phyloP scores from a whole-genome alignment of 371 early-diverging fungal species.

The Mucor circinelloides region DNA sequence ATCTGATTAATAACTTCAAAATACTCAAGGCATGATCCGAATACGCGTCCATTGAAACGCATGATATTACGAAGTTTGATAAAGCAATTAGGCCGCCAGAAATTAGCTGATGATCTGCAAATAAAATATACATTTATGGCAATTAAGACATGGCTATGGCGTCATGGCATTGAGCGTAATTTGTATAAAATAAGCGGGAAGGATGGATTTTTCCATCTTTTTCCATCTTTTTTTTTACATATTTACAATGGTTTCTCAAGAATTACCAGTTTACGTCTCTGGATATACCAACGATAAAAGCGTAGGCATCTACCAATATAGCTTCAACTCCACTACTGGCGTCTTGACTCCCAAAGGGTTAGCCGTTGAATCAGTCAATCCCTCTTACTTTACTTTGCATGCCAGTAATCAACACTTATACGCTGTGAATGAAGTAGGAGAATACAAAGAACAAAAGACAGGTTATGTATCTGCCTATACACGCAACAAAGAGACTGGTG shows the following conservation, averaged over 20 bases:
- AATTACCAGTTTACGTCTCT: slow-evolving; percentile 39
- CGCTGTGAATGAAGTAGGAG: slow-evolving; percentile 33
- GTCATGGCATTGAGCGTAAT: neutral
- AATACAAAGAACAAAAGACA: slow-evolving; percentile 23
- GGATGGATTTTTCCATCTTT: neutral
- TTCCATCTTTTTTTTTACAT: neutral
- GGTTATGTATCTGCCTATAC: slow-evolving; percentile 37
- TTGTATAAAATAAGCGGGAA: neutral
- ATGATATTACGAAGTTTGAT: no score
- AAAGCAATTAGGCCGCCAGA: no score
- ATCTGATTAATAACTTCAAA: no score
- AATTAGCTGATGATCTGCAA: no score
- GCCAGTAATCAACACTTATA: slow-evolving; percentile 28
- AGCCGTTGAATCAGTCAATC: slow-evolving; percentile 27
- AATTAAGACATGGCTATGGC: neutral
- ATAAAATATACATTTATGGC: neutral
- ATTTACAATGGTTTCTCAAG: neutral
- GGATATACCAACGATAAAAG: slow-evolving; percentile 40
- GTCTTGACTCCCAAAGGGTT: slow-evolving; percentile 22
- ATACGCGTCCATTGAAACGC: no score
- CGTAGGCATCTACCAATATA: slow-evolving; percentile 43
- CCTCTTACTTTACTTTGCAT: slow-evolving; percentile 35
- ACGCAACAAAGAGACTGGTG: slow-evolving; percentile 25
- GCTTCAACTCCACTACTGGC: slow-evolving; percentile 33
- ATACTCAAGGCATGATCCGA: no score